Base-by-base conservation (phyloP, 1,284 basidiomycete species). In the Xerocomus minutiporus region DNA sequence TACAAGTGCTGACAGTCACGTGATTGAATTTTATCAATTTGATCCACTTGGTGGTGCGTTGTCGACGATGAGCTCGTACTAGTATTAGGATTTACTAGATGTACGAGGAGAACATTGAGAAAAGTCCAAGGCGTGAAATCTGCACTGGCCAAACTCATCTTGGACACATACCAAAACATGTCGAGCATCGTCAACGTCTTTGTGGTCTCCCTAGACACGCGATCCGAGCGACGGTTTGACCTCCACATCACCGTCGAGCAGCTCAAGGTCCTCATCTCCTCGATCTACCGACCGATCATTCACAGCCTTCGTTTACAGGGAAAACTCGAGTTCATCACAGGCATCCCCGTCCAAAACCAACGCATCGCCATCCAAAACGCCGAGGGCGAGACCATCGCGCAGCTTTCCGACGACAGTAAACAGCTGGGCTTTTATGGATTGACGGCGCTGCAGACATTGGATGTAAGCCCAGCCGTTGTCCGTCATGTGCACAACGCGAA, bases 251-350 rank as follows among this genome's bases (percentile, higher is more conserved):
- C 89, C 1, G 75, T 96, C 52, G 76, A 76, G 31, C 80, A 88
- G 61, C 83, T 96, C 61, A 95, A 95, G 81, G 91, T 91, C 50
- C 54, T 57, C 36, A 45, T 50, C 35, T n/a, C 26, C 34, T 29
- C 26, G 4, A 35, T 17, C 32, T 12, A 13, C 17, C n/a, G 23
- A 7, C 23, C 20, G 26, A 13, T 31, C 23, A 15, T 42, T 23
- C 34, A 40, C 44, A n/a, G 45, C 38, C 12, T 46, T 12, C n/a
- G 8, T 17, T 15, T 39, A 48, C 66, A 96, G 90, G 77, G 75
- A 57, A 96, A 93, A 62, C 82, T 98, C 26, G 91, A 94, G 65
- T 78, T 85, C 46, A 83, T 97, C 64, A 97, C 94, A n/a, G 95
- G 95, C 15, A 88, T 97, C 51, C 83, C 90, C 1, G 77, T 80